These are phyloP conservation scores for Cajanus cajan DNA, from an alignment of 306 rosid species.

Conservation along the genomic window DNA sequence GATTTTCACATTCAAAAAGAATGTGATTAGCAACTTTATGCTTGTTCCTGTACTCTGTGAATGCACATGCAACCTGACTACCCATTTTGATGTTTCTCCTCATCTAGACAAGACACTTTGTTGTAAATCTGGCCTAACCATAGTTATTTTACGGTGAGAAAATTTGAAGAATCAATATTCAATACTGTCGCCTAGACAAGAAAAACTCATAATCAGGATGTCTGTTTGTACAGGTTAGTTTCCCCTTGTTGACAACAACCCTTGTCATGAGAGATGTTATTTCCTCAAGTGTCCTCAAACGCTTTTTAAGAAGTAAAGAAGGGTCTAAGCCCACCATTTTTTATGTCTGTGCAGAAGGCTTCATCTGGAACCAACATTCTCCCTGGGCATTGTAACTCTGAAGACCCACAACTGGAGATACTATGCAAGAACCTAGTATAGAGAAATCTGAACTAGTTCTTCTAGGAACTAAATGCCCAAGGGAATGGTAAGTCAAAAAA, in stretches of 20 bases:
- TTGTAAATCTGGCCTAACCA: constrained; percentile 20
- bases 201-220: constrained; percentile 85
- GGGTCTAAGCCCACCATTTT: constrained; percentile 39
- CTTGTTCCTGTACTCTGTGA: too few relatives aligned
- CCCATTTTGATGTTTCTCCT: too few relatives aligned
- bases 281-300: constrained; percentile 68
- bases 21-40: too few relatives aligned
- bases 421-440: constrained; percentile 43
- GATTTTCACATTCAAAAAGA: too few relatives aligned
- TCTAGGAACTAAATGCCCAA: constrained; percentile 65
- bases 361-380: constrained; percentile 77
- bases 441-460: constrained; percentile 35
- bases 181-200: constrained; percentile 59
- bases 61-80: too few relatives aligned
- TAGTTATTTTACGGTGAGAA: constrained; percentile 11
- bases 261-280: constrained; percentile 77
- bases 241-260: constrained; percentile 63
- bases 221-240: constrained; percentile 44
- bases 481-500: constrained; percentile 86
- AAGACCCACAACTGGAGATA: constrained; percentile 83
- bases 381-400: constrained; percentile 82
- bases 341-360: constrained; percentile 32
- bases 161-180: neutral
- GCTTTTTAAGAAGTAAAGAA: constrained; percentile 44
- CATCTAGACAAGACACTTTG: too few relatives aligned